Percentiles rank a stretch among this genome's conserved stretches.
Conservation (phyloP, 305 asterid genomes). For the Rubia peregrina region DNA sequence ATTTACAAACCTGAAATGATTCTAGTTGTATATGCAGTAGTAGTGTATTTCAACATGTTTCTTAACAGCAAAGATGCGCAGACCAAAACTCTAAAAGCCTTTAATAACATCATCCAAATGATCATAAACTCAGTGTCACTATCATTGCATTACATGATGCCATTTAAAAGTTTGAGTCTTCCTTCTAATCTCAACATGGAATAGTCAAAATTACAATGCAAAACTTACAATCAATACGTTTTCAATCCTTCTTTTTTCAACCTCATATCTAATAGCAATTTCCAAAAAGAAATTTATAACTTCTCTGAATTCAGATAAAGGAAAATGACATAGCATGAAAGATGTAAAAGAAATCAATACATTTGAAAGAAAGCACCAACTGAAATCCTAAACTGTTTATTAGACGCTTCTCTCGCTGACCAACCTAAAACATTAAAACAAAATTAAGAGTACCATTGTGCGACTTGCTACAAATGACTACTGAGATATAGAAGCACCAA, state of each 20-base stretch:
- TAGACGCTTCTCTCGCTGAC: too few relatives aligned
- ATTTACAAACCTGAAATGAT: too few relatives aligned
- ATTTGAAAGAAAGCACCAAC: conserved; percentile 28
- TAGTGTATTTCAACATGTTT: neutral
- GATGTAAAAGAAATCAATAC: conserved; percentile 14
- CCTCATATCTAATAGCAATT: neutral
- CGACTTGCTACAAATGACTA: too few relatives aligned
- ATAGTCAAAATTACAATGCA: neutral
- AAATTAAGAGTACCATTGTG: too few relatives aligned
- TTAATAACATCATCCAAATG: too few relatives aligned
- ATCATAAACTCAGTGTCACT: neutral
- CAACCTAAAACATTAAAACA: too few relatives aligned
- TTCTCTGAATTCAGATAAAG: too few relatives aligned
- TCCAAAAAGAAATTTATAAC: too few relatives aligned
- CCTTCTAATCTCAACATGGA: neutral
- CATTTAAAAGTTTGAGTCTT: too few relatives aligned
- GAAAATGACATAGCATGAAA: neutral
- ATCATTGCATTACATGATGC: neutral
- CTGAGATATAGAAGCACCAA: too few relatives aligned
- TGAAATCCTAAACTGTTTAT: too few relatives aligned
- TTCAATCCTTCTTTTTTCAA: neutral
- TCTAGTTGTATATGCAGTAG: neutral
- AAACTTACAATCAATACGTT: neutral
- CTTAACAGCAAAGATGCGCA: neutral
- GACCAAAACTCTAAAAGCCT: neutral